Evolutionary conservation across 2,329 filamentous ascomycete genomes (phyloP), one percentile per base, ranked within the genome.

Genomic region (Camillea tinctor): DNA sequence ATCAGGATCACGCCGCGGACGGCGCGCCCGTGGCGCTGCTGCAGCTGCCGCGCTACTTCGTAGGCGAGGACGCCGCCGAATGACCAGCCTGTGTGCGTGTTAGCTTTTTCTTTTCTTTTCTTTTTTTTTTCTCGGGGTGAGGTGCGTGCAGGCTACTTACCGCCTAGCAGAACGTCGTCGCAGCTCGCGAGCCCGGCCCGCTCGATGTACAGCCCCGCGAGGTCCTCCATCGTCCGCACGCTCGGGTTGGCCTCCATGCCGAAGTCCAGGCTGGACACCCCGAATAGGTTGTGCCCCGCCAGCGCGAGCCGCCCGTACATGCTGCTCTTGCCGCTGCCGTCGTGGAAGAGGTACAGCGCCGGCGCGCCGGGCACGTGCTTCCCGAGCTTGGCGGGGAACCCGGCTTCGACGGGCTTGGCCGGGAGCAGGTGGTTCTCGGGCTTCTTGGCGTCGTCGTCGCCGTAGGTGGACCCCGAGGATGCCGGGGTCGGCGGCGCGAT

Each of bases 21-120:
- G 21, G 62, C 66, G 53, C 76, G 72, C 5, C 74, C 76, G 21
- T 56, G 50, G 4, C 73, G 67, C 26, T 72, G 67, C 23, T 74
- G 72, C 3, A 81, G 69, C 36, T 77, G 73, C 15, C 74, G 73
- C 2, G 78, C 75, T 3, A 77, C 76, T 55, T 80, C 77, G 63
- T 77, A 84, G 19, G 82, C 80, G 59, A 79, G 77, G 58, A 83
- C 79, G 7, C 82, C 81, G 44, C 82, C 83, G 20, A 81, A 82
- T 9, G 80, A 84, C 82, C 81, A 84, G 6, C 64, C 64, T 66
- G 15, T 44, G 23, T 26, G 21, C 17, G 19, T 26, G 8, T 59
- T 44, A 59, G 56, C 24, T 26, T 26, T 26, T 26, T 30, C 7
- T 30, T 30, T 30, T 30, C n/a, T n/a, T n/a, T n/a, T n/a, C n/a